phyloP scores from a whole-genome alignment of 2,329 filamentous ascomycete genomes.

The Diaporthe amygdali region DNA sequence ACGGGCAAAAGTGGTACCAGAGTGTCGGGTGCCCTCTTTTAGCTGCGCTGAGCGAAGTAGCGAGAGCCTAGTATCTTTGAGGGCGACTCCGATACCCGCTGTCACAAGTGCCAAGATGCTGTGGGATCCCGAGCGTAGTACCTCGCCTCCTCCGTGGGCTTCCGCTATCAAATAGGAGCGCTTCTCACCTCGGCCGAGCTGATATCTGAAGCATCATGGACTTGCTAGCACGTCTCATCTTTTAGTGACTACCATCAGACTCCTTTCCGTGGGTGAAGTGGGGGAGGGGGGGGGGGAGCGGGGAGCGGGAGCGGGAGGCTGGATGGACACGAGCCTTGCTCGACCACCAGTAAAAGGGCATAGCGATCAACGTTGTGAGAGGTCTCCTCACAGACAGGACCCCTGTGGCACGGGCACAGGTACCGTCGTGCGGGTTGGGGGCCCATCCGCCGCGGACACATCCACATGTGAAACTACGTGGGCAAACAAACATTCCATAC shows the following conservation, averaged over 20 bases:
- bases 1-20: slow-evolving; percentile 6
- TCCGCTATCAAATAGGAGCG: background rate
- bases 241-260: background rate
- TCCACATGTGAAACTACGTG: background rate
- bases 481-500: background rate
- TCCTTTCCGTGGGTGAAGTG: background rate
- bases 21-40: slow-evolving; percentile 8
- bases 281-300: background rate
- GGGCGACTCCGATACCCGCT: slow-evolving; percentile 11
- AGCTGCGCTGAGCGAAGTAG: background rate
- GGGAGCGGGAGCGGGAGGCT: background rate
- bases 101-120: slow-evolving; percentile 13
- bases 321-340: background rate
- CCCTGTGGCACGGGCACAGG: background rate
- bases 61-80: background rate
- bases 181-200: background rate
- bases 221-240: background rate
- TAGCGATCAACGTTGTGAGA: background rate
- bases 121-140: slow-evolving; percentile 10
- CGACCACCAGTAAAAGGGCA: background rate
- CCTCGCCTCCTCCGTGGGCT: background rate
- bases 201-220: background rate
- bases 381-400: slow-evolving; percentile 1
- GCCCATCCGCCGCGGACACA: background rate
- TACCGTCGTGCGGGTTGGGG: background rate